Base-by-base conservation (phyloP, 2,329 filamentous ascomycete genomes). In the Stromatinia cepivora region DNA sequence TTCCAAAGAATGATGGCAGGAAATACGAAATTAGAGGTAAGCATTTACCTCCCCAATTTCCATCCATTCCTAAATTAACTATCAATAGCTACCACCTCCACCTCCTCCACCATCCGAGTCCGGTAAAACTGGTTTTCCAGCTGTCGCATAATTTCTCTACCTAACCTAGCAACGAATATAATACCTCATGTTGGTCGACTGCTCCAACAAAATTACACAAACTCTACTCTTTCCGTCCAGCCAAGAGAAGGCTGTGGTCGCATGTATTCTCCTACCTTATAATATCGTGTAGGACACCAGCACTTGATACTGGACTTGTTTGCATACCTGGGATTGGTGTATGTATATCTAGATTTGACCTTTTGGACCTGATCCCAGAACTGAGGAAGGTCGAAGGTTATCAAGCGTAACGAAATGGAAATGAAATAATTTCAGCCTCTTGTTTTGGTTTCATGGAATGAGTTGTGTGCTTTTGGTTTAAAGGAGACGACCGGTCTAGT, bases 1-100 rank as follows among this genome's bases (percentile, higher is more conserved):
- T 94, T 97, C 83, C 91, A 93, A 81, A 90, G 94, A 81, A 93
- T 97, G 90, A 92, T 97, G 87, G 92, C 94, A 48, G 92, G 93
- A 73, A 91, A 90, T 80, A 97, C 93, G 73, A 90, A 90, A 82
- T 83, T 97, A 76, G 93, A 97, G 82, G 88, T 90, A 77, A 75
- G 83, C 36, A 15, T 25, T 22, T 22, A 22, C 22, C n/a, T 56
- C 17, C 22, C 22, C 28, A 17, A 15, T 61, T 39, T 28, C n/a
- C 15, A 9, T 28, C 20, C 25, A n/a, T 15, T 34, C 71, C 69
- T 71, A 64, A 75, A 50, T 28, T 56, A 36, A 65, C 34, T 31
- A 36, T 17, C 20, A 9, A 25, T 22, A 76, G 75, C 69, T 77
- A 72, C 75, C 75, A 69, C 74, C 73, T 71, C 75, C 75, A 70